Conservation (phyloP, 768 basidiomycete genomes). For the Leccinum aurantiacum region DNA sequence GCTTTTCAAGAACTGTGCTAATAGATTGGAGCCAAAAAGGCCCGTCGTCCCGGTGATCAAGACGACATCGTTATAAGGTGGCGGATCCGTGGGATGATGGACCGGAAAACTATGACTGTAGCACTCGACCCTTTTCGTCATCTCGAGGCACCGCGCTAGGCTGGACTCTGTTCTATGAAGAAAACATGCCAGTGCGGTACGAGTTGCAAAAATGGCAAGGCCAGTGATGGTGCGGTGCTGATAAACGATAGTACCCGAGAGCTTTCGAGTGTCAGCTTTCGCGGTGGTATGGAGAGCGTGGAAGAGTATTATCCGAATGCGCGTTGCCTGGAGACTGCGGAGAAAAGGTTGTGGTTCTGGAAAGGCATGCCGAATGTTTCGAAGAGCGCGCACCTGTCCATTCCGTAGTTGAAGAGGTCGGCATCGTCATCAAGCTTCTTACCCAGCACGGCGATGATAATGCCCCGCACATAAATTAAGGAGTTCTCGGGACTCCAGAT, state of each 20-base stretch:
- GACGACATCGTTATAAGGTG: slow-evolving; percentile 15
- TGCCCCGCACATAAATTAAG: slow-evolving; percentile 13
- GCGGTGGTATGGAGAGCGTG: slow-evolving; percentile 32
- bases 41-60: slow-evolving; percentile 39
- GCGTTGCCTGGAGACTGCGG: slow-evolving; percentile 40
- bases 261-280: slow-evolving; percentile 17
- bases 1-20: slow-evolving; percentile 23
- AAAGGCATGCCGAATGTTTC: neutral
- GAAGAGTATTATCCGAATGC: slow-evolving; percentile 41
- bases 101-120: slow-evolving; percentile 10
- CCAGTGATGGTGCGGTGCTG: slow-evolving; percentile 35
- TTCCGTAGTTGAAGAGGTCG: slow-evolving; percentile 15
- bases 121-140: slow-evolving; percentile 11
- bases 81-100: slow-evolving; percentile 3
- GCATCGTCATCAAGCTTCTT: slow-evolving; percentile 11
- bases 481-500: slow-evolving; percentile 18
- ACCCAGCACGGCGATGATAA: slow-evolving; percentile 15
- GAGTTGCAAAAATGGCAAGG: slow-evolving; percentile 20
- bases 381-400: slow-evolving; percentile 8
- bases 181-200: slow-evolving; percentile 13
- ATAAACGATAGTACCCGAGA: slow-evolving; percentile 37
- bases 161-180: slow-evolving; percentile 13
- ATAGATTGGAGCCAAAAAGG: slow-evolving; percentile 32
- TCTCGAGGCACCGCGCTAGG: slow-evolving; percentile 14
- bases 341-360: neutral